Evolutionary conservation across 2,329 filamentous ascomycete genomes (phyloP).

Genomic region (Chalara sp.): DNA sequence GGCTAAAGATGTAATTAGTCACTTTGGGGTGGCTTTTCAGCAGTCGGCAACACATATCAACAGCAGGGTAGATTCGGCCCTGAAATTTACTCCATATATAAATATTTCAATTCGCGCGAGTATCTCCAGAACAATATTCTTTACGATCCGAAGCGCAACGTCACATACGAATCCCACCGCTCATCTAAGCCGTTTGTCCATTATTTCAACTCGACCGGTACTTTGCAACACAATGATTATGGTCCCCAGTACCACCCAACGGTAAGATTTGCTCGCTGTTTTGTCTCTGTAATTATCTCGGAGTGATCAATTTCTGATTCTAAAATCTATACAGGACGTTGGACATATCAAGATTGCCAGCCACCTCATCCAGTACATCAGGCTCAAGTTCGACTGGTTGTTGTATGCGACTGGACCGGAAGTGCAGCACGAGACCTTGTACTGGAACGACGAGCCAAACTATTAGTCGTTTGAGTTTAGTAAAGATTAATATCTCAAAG

Average conservation of each 20-base stretch:
- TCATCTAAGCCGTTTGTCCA: conserved; percentile 41
- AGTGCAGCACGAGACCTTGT: conserved; percentile 41
- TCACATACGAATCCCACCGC: conserved; percentile 25
- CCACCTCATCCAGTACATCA: conserved; percentile 51
- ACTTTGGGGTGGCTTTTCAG: conserved; percentile 47
- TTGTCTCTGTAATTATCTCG: too few relatives aligned
- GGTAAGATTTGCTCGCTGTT: too few relatives aligned
- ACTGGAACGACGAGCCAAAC: conserved; percentile 40
- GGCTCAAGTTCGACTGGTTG: conserved; percentile 48
- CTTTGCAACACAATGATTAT: conserved; percentile 56
- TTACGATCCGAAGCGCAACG: conserved; percentile 35
- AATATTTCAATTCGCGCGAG: conserved; percentile 42
- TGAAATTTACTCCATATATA: conserved; percentile 43
- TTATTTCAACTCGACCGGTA: conserved; percentile 55
- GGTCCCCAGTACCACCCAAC: conserved; percentile 52
- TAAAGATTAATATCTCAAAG: too few relatives aligned
- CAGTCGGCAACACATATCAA: conserved; percentile 41
- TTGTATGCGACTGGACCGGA: conserved; percentile 47
- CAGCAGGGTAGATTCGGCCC: conserved; percentile 40
- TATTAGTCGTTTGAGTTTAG: conserved; percentile 2
- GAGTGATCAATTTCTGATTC: too few relatives aligned
- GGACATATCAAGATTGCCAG: conserved; percentile 55
- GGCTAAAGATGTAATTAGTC: conserved; percentile 28
- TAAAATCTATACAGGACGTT: conserved; percentile 33
- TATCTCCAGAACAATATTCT: conserved; percentile 34